Evolutionary conservation across 164 flowering plant species (phyloP).

Genomic region (Vitis riparia): DNA sequence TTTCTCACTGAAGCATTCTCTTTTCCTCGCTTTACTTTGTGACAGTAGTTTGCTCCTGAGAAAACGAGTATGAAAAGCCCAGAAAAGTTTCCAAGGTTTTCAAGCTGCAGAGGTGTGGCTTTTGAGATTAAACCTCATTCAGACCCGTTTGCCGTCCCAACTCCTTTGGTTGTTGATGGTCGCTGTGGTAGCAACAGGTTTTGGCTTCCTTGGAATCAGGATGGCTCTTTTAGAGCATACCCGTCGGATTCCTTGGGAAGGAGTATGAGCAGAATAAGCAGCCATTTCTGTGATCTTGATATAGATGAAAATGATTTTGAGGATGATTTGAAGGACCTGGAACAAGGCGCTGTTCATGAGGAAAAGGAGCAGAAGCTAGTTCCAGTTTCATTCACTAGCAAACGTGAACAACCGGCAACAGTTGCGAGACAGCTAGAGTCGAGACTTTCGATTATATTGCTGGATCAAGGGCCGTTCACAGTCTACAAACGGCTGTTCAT

Average conservation of each 20-base stretch:
- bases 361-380: slow-evolving; percentile 9
- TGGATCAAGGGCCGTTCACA: slow-evolving; percentile 20
- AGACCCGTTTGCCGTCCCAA: slow-evolving; percentile 4
- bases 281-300: no score
- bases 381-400: not conserved
- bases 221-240: slow-evolving; percentile 9
- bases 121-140: slow-evolving; percentile 1
- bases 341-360: not conserved
- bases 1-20: no score
- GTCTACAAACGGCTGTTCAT: slow-evolving; percentile 20
- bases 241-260: slow-evolving; percentile 13
- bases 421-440: not conserved
- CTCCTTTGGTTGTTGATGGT: not conserved
- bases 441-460: slow-evolving; percentile 38
- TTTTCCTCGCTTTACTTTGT: no score
- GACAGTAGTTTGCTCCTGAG: no score
- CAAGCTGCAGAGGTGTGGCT: slow-evolving; percentile 4
- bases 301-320: slow-evolving; percentile 14
- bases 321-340: slow-evolving; percentile 6
- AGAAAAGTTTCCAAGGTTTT: not conserved
- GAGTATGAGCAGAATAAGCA: slow-evolving; percentile 5
- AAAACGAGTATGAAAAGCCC: no score
- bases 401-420: not conserved
- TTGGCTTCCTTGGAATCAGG: slow-evolving; percentile 17
- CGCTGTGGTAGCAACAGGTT: slow-evolving; percentile 8